phyloP scores from a whole-genome alignment of 495 filamentous ascomycete genomes.

The Baudoinia panamericana region DNA sequence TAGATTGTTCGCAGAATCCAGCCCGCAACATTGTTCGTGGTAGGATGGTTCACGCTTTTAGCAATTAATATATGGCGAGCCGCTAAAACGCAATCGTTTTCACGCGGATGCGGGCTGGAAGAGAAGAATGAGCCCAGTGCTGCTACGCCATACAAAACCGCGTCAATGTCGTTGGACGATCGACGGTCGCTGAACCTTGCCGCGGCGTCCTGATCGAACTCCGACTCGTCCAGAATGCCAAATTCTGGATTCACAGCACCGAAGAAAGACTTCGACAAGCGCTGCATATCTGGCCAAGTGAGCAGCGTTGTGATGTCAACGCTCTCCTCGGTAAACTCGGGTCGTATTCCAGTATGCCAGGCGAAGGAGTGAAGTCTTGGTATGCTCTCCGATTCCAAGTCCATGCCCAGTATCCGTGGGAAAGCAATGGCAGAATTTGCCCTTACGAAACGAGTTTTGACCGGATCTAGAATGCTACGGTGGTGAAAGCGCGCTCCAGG shows the following conservation, averaged over 20 bases:
- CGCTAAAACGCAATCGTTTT: slow-evolving; percentile 8
- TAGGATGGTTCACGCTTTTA: slow-evolving; percentile 11
- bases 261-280: slow-evolving; percentile 32
- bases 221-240: slow-evolving; percentile 33
- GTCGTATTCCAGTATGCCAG: slow-evolving; percentile 38
- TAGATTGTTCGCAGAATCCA: slow-evolving; percentile 44
- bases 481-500: slow-evolving; percentile 19
- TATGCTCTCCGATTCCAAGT: slow-evolving; percentile 36
- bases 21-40: slow-evolving; percentile 30
- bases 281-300: slow-evolving; percentile 12
- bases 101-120: slow-evolving; percentile 12
- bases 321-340: slow-evolving; percentile 9
- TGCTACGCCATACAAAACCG: slow-evolving; percentile 14
- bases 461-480: slow-evolving; percentile 24
- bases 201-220: slow-evolving; percentile 10
- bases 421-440: slow-evolving; percentile 42
- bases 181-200: slow-evolving; percentile 2
- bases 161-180: slow-evolving; percentile 13
- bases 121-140: slow-evolving; percentile 21
- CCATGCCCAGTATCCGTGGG: slow-evolving; percentile 36
- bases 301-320: slow-evolving; percentile 10
- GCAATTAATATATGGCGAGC: slow-evolving; percentile 3
- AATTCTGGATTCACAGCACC: slow-evolving; percentile 35
- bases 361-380: slow-evolving; percentile 40
- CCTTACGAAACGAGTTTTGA: slow-evolving; percentile 27